A percentile compares a stretch with the other conserved stretches of the same genome.
phyloP scores from a whole-genome alignment of 2,329 filamentous ascomycete species.

The Celoporthe dispersa region DNA sequence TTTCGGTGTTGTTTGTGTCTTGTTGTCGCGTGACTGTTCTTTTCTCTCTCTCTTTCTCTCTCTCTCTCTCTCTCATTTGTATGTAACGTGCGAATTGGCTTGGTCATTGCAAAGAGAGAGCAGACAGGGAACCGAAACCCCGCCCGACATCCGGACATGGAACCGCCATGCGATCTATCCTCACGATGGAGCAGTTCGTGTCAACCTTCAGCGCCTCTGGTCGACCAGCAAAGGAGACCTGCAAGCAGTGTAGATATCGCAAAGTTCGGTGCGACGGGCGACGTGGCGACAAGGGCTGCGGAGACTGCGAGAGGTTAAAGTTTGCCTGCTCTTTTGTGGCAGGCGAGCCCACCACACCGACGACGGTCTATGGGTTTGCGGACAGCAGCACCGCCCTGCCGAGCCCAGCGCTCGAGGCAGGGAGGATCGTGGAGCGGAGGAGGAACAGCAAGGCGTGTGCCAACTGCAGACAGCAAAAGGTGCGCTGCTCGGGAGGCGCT shows the following conservation, averaged over 20 bases:
- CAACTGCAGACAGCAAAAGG: conserved; percentile 27
- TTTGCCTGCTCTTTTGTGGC: conserved; percentile 26
- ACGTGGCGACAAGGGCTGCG: conserved; percentile 24
- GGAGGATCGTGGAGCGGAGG: conserved; percentile 25
- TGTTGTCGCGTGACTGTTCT: background rate
- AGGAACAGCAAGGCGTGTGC: conserved; percentile 29
- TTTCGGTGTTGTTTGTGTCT: background rate
- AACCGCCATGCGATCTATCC: background rate
- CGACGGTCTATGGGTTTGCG: conserved; percentile 12
- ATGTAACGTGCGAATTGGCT: background rate
- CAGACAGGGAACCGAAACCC: background rate
- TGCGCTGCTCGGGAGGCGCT: conserved; percentile 25
- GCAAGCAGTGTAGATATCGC: conserved; percentile 28
- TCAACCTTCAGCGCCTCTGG: conserved; percentile 29
- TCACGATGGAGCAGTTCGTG: conserved; percentile 30
- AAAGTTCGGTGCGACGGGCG: conserved; percentile 27
- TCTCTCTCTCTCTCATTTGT: too few species aligned
- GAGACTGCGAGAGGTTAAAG: conserved; percentile 28
- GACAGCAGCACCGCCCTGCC: conserved; percentile 15
- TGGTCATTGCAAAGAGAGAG: background rate
- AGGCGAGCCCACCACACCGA: conserved; percentile 26
- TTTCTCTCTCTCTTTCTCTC: background rate
- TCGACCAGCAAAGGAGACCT: conserved; percentile 28
- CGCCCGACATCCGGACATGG: conserved; percentile 3
- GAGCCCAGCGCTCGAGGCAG: conserved; percentile 17